A percentile compares a stretch with the other conserved stretches of the same genome.
Conservation (phyloP, 2,329 filamentous ascomycete species). For the Stachybotrys chartarum region DNA sequence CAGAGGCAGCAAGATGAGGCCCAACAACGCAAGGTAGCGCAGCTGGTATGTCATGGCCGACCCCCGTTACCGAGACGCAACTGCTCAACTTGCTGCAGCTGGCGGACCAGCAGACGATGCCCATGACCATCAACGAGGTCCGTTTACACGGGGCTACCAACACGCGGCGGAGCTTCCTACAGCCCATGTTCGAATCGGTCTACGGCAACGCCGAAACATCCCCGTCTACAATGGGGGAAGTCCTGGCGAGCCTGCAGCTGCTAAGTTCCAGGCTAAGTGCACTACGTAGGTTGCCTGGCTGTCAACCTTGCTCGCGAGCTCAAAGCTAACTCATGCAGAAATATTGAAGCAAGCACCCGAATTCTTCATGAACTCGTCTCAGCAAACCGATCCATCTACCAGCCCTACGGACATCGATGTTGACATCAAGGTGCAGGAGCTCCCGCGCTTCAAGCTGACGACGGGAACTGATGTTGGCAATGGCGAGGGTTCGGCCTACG, state of each 20-base stretch:
- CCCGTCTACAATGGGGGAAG: constrained; percentile 62
- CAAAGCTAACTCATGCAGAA: constrained; percentile 41
- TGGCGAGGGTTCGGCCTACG: constrained; percentile 87
- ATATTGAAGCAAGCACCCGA: constrained; percentile 81
- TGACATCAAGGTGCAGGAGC: constrained; percentile 75
- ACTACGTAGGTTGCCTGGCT: constrained; percentile 56
- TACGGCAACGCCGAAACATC: constrained; percentile 62
- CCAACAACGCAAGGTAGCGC: constrained; percentile 29
- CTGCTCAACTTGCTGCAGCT: constrained; percentile 18
- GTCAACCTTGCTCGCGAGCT: constrained; percentile 4
- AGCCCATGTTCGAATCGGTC: constrained; percentile 72
- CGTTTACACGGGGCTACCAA: constrained; percentile 75
- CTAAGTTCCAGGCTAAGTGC: constrained; percentile 68
- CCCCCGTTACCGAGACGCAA: not conserved
- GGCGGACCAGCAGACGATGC: constrained; percentile 73
- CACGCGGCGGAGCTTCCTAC: constrained; percentile 78
- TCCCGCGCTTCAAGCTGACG: constrained; percentile 78
- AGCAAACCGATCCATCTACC: constrained; percentile 59
- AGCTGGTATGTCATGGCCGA: constrained; percentile 20
- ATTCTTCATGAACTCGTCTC: constrained; percentile 73
- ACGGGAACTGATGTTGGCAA: constrained; percentile 94
- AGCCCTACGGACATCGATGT: constrained; percentile 75
- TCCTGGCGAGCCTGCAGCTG: constrained; percentile 63
- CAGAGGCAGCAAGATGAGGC: constrained; percentile 29
- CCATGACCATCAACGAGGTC: constrained; percentile 81